Base-by-base conservation (phyloP, 257 asterid species). In the Lycium barbarum region DNA sequence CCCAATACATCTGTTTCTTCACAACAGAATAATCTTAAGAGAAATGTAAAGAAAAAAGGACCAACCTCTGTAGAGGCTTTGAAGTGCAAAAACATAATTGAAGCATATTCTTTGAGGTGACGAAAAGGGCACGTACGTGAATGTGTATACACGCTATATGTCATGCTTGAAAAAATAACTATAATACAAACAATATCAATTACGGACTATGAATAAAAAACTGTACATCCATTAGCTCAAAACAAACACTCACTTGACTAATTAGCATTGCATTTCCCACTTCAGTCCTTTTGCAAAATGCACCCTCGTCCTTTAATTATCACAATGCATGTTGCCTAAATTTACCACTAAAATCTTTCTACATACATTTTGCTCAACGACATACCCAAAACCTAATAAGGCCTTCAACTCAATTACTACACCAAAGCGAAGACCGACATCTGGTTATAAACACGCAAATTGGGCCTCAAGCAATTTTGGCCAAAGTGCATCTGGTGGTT, bases 181-280 rank as follows among this genome's bases (percentile, higher is more conserved):
- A 38, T 17, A 70, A 17, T 70, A 40, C 12, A 40, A 40, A 26
- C 33, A 38, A 17, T 40, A 17, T 38, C 79, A 70, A 70, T 70
- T 40, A 70, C 33, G 20, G 79, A 40, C 51, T 68, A 68, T 17
- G 54, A 40, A 8, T 70, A 7, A 38, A 9, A 70, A 17, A 70
- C 54, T 38, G 79, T 18, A 15, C 33, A 70, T 70, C 15, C 35
- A 70, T 68, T 38, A 36, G 76, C 51, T 36, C 76, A 36, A 67
- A 67, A 66, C 43, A 6, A 67, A 67, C 49, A 36, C 22, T 17
- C 76, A 36, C 45, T 38, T 36, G 3, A 36, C 13, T 67, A 67
- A 67, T 67, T 36, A 35, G 74, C 49, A 67, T 67, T 35, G 74
- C 12, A 14, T 67, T 14, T 67, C 76, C 36, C 76, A 67, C 76